These are phyloP conservation scores for Kewa caespitosa DNA, from an alignment of 179 eudicot genomes.

Conservation along the genomic window DNA sequence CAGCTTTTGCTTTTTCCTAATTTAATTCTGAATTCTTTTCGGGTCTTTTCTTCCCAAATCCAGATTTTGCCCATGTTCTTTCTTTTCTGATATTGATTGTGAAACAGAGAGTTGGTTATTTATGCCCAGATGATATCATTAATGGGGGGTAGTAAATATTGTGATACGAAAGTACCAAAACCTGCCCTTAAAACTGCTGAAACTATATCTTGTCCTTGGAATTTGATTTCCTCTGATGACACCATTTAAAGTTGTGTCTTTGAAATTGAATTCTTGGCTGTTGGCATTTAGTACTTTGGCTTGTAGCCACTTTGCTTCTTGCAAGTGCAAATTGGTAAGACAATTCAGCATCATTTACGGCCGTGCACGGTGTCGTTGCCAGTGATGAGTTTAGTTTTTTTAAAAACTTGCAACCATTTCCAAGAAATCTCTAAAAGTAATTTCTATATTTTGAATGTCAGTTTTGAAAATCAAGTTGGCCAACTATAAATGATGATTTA, in stretches of 20 bases:
- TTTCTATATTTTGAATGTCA: too few relatives aligned
- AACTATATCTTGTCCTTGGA: neutral
- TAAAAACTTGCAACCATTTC: neutral
- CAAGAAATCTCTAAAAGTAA: too few relatives aligned
- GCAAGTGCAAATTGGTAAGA: neutral
- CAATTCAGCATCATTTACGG: neutral
- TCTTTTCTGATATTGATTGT: neutral
- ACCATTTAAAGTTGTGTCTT: neutral
- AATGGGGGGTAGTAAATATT: neutral
- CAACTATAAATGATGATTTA: too few relatives aligned
- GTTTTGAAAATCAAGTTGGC: too few relatives aligned
- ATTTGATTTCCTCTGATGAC: neutral
- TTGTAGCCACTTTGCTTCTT: neutral
- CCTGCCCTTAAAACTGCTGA: neutral
- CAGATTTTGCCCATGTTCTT: neutral
- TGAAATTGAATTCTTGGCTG: constrained; percentile 9
- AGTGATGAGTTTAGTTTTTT: too few relatives aligned
- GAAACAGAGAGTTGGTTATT: neutral
- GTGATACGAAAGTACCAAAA: neutral
- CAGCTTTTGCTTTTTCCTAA: constrained; percentile 23
- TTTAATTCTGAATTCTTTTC: constrained; percentile 15
- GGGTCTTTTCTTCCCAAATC: too few relatives aligned
- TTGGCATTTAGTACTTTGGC: constrained; percentile 16
- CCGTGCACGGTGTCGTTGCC: neutral
- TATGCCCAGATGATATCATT: neutral